Evolutionary conservation across 345 rosid genomes (phyloP), one percentile per base, ranked within the genome.

Genomic region (Rhodamnia rubescens): DNA sequence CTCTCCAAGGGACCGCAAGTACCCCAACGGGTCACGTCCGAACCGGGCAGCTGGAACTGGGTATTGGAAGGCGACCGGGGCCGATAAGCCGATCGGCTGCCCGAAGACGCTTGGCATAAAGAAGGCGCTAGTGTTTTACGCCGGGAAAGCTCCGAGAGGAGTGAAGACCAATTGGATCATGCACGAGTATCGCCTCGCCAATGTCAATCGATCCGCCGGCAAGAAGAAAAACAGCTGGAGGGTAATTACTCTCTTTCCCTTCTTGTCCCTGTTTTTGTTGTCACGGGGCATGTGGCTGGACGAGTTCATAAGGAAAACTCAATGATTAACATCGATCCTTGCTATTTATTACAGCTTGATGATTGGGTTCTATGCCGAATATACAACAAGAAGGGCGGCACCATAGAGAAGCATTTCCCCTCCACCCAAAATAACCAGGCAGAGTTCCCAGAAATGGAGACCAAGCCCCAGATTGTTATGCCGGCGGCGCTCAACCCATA

Each of bases 21-120:
- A 96, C 52, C 99, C 99, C 9, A 96, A 96, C 89, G 99, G 99
- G 26, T 90, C 95, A 1, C 78, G 99, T 89, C 99, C 99, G 22
- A 96, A 96, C 90, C 91, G 99, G 90, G 95, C 99, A 21, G 99
- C 99, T 2, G 98, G 99, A 86, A 88, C 86, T 13, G 98, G 98
- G 24, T 96, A 94, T 83, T 95, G 99, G 99, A 96, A 96, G 89
- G 98, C 99, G 15, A 96, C 99, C 6, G 99, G 99, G 11, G 99
- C 98, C 9, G 98, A 96, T 83, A 96, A 95, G 90, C 97, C 98
- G 55, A 92, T 96, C 18, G 98, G 99, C 3, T 92, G 92, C 57
- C 99, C 99, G 11, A 93, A 91, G 83, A 10, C 97, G 2, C 89
- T 94, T 0, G 99, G 95, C 27, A 94, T 97, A 5, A 97, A 97